A percentile compares a stretch with the other conserved stretches of the same genome.
phyloP scores from a whole-genome alignment of 768 basidiomycete genomes.

The Tricholoma hemisulphureum region DNA sequence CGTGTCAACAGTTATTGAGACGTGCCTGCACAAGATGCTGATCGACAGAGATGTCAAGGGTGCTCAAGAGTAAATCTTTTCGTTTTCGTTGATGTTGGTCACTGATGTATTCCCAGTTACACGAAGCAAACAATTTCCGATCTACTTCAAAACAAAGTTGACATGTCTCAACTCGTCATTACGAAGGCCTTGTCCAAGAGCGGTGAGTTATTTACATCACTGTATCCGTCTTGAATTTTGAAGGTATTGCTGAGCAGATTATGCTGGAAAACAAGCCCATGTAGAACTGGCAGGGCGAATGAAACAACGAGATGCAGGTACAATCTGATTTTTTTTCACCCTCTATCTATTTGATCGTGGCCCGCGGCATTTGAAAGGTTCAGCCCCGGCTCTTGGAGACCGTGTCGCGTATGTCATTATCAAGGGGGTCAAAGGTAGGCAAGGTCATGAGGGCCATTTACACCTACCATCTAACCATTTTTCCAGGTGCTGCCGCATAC shows the following conservation, averaged over 20 bases:
- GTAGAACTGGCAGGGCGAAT: constrained; percentile 94
- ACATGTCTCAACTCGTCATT: constrained; percentile 99
- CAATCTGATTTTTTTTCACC: constrained; percentile 12
- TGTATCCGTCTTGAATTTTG: not conserved
- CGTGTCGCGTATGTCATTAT: constrained; percentile 99
- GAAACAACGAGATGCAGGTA: constrained; percentile 92
- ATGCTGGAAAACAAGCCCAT: constrained; percentile 93
- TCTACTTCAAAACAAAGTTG: constrained; percentile 92
- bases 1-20: constrained; percentile 97
- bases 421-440: constrained; percentile 86
- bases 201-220: constrained; percentile 40
- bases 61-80: constrained; percentile 73
- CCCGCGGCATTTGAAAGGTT: constrained; percentile 48
- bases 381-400: constrained; percentile 95
- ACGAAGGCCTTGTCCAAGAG: constrained; percentile 94
- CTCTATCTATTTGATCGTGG: not conserved
- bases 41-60: constrained; percentile 93
- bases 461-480: not conserved
- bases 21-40: constrained; percentile 96
- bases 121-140: constrained; percentile 93
- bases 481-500: constrained; percentile 87
- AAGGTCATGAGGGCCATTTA: too few species aligned
- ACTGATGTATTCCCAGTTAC: constrained; percentile 53
- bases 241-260: constrained; percentile 50
- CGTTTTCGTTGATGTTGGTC: not conserved